These are phyloP conservation scores for Boletus tomentosulus DNA, from an alignment of 768 basidiomycete species.

Conservation along the genomic window DNA sequence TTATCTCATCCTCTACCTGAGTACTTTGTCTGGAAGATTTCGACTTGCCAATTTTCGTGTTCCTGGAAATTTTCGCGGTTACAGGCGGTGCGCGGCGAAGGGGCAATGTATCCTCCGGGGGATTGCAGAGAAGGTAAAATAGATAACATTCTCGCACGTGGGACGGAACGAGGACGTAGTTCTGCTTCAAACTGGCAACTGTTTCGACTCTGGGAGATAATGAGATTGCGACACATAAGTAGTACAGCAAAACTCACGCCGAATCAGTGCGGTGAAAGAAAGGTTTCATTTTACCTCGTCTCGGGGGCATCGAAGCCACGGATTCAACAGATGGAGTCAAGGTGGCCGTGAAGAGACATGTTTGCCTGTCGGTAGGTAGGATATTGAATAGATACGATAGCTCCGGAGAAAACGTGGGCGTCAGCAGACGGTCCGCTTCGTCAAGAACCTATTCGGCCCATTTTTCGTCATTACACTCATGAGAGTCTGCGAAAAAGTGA, in stretches of 20 bases:
- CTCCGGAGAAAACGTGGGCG: conserved; percentile 85
- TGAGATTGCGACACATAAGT: not conserved
- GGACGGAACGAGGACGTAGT: conserved; percentile 89
- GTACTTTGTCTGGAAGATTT: conserved; percentile 29
- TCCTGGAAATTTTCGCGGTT: conserved; percentile 14
- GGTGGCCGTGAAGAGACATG: conserved; percentile 95
- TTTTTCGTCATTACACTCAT: not conserved
- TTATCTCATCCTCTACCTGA: conserved; percentile 45
- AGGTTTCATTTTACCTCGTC: conserved; percentile 78
- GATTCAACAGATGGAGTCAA: conserved; percentile 82
- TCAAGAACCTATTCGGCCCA: conserved; percentile 68
- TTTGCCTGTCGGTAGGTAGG: conserved; percentile 86
- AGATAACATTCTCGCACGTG: conserved; percentile 93
- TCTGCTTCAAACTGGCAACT: conserved; percentile 81
- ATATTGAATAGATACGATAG: conserved; percentile 70
- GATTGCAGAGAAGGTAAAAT: conserved; percentile 84
- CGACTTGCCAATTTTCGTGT: conserved; percentile 33
- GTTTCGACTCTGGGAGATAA: conserved; percentile 67
- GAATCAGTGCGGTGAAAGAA: conserved; percentile 80
- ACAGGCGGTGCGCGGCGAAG: conserved; percentile 64
- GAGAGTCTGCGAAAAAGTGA: not conserved
- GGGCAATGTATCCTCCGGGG: conserved; percentile 71
- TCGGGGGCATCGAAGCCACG: conserved; percentile 66
- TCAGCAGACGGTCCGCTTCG: conserved; percentile 92
- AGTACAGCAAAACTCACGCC: conserved; percentile 44